Evolutionary conservation across 208 protist genomes (phyloP).

Genomic region (Angomonas ambiguus): DNA sequence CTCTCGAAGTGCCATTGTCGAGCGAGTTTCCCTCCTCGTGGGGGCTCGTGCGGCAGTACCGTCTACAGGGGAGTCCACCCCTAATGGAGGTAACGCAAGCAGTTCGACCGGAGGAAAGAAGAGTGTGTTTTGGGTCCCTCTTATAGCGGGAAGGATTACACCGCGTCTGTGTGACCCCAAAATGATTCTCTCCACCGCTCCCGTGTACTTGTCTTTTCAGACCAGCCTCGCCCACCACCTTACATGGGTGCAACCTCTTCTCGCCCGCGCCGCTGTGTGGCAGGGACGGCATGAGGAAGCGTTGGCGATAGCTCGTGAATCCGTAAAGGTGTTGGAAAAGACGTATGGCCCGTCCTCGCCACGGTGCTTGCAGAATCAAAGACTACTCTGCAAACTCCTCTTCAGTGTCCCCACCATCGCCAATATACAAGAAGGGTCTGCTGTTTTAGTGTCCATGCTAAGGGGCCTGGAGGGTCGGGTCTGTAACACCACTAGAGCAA

Average conservation of each 20-base stretch:
- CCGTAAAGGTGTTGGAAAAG: slow-evolving; percentile 4
- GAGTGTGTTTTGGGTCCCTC: slow-evolving; percentile 31
- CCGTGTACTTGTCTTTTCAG: slow-evolving; percentile 12
- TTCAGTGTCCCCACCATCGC: slow-evolving; percentile 18
- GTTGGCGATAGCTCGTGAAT: slow-evolving; percentile 13
- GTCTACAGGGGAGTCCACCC: neutral
- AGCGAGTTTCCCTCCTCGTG: slow-evolving; percentile 23
- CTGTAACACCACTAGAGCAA: slow-evolving; percentile 13
- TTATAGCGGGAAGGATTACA: slow-evolving; percentile 21
- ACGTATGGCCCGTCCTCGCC: slow-evolving; percentile 19
- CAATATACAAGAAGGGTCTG: slow-evolving; percentile 19
- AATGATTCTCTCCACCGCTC: slow-evolving; percentile 12
- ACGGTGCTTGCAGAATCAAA: slow-evolving; percentile 18
- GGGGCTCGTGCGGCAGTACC: slow-evolving; percentile 17
- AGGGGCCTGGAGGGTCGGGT: slow-evolving; percentile 13
- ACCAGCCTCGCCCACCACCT: slow-evolving; percentile 18
- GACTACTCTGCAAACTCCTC: slow-evolving; percentile 25
- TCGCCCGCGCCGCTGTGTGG: slow-evolving; percentile 24
- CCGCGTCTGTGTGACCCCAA: slow-evolving; percentile 28
- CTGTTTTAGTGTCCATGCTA: slow-evolving; percentile 16
- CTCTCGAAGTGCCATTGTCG: slow-evolving; percentile 20
- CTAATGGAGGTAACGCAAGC: neutral
- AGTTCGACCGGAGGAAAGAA: slow-evolving; percentile 3
- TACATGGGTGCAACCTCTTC: slow-evolving; percentile 21
- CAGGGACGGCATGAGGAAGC: slow-evolving; percentile 17